Evolutionary conservation across 164 flowering plant genomes (phyloP), one percentile per base, ranked within the genome.

Genomic region (Brasenia schreberi): DNA sequence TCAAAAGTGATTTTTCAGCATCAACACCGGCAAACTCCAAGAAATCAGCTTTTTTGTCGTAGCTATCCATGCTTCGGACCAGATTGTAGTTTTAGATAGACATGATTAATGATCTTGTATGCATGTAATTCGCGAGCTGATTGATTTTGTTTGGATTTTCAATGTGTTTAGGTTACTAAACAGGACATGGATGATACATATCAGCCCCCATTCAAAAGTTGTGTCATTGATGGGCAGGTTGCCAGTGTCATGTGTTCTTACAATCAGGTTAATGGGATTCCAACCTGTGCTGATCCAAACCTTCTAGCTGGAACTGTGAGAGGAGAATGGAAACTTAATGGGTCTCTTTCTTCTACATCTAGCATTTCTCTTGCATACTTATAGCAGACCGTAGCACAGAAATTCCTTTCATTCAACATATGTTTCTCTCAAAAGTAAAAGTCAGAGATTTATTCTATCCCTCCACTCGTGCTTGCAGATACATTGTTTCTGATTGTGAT

Each of bases 161-260:
- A 23, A 23, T 23, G 27, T 23, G 27, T 23, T n/a, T 17, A 92
- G 98, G 98, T 92, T 17, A 81, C 87, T 33, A 68, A 88, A 71
- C 98, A 93, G 76, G 98, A 94, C 70, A 7, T 94, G 90, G 95
- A 91, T 71, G 98, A 94, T 62, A 94, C 98, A 10, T 94, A 72
- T 71, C 89, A 94, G 62, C 95, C 97, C 19, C 98, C 98, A 66
- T 94, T 94, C 80, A 86, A 89, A 83, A 89, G 96, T 70, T 94
- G 98, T 78, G 97, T 94, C 7, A 6, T 84, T 18, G 98, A 94
- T 77, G 98, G 95, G 52, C 87, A 94, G 78, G 98, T 89, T 43
- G 98, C 98, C 0, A 90, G 97, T 76, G 96, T 93, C 5, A 93
- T 93, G 98, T 93, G 98, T 73, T 90, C 97, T 63, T 93, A 89